phyloP scores from a whole-genome alignment of 2,329 filamentous ascomycete species.

The Penicillium sp. region DNA sequence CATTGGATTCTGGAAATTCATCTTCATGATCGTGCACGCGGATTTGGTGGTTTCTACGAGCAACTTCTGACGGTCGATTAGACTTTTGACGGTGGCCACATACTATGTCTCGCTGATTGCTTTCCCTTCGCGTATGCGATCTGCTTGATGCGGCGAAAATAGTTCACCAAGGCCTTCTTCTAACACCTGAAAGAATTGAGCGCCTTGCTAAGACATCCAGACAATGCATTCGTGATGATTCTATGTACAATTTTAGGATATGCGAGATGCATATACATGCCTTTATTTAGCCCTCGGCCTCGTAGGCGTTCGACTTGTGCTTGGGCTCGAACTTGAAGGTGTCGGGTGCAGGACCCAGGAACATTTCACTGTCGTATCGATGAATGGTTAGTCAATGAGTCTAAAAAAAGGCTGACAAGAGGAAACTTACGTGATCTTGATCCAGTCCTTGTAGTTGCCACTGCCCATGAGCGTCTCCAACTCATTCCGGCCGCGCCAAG shows the following conservation, averaged over 20 bases:
- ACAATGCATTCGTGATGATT: slow-evolving; percentile 1
- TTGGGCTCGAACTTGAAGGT: slow-evolving; percentile 94
- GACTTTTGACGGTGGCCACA: neutral
- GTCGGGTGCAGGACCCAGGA: slow-evolving; percentile 78
- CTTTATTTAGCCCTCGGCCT: slow-evolving; percentile 48
- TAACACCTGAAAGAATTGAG: neutral
- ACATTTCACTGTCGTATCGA: slow-evolving; percentile 69
- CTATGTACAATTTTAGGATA: slow-evolving; percentile 5
- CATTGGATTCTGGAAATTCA: slow-evolving; percentile 49
- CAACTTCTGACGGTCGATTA: slow-evolving; percentile 24
- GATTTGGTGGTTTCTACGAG: slow-evolving; percentile 41
- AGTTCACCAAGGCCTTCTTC: neutral
- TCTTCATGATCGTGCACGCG: slow-evolving; percentile 34
- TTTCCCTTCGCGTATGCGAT: neutral
- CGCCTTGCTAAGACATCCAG: neutral
- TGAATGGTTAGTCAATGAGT: slow-evolving; percentile 8
- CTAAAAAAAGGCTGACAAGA: neutral
- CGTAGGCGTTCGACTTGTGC: slow-evolving; percentile 90
- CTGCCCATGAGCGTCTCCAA: slow-evolving; percentile 88
- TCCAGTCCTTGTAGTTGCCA: slow-evolving; percentile 91
- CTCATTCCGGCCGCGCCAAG: slow-evolving; percentile 74
- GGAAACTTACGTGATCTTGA: slow-evolving; percentile 78
- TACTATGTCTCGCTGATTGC: neutral
- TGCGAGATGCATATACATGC: neutral
- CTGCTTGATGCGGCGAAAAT: neutral